A percentile compares a stretch with the other conserved stretches of the same genome.
Conservation (phyloP, 1,284 basidiomycete genomes). For the Ganoderma sp. region DNA sequence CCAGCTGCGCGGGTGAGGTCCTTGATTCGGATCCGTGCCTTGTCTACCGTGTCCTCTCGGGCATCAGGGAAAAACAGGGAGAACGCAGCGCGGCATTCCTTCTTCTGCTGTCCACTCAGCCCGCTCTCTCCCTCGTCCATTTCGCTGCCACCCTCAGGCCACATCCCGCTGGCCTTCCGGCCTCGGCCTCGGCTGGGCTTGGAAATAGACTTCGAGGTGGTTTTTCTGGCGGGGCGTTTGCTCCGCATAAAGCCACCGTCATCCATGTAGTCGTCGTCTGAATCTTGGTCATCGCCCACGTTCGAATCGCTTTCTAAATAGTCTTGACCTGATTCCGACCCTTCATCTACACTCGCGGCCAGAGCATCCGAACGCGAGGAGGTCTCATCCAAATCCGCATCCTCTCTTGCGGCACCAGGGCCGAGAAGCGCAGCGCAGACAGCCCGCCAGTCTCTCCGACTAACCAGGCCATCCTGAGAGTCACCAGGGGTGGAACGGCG, state of each 20-base stretch:
- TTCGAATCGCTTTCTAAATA: conserved; percentile 21
- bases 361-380: conserved; percentile 36
- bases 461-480: conserved; percentile 43
- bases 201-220: neutral
- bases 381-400: conserved; percentile 37
- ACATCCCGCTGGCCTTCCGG: neutral
- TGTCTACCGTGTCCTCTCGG: conserved; percentile 48
- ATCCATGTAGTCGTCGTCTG: conserved; percentile 40
- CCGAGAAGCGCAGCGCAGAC: conserved; percentile 71
- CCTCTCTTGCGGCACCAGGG: conserved; percentile 36
- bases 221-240: neutral
- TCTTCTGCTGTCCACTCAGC: conserved; percentile 57
- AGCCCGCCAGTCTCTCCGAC: conserved; percentile 71
- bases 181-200: neutral
- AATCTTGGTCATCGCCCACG: conserved; percentile 27
- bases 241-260: conserved; percentile 36
- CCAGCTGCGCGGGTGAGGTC: conserved; percentile 64
- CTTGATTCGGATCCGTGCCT: conserved; percentile 62
- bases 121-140: too few relatives aligned
- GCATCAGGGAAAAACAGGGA: conserved; percentile 69
- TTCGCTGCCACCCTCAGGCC: conserved; percentile 4
- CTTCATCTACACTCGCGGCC: conserved; percentile 33
- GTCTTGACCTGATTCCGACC: conserved; percentile 36
- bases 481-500: conserved; percentile 19
- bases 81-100: conserved; percentile 63